Percentiles rank a stretch among this genome's conserved stretches.
Conservation (phyloP, 495 filamentous ascomycete genomes). For the Neurospora intermedia region DNA sequence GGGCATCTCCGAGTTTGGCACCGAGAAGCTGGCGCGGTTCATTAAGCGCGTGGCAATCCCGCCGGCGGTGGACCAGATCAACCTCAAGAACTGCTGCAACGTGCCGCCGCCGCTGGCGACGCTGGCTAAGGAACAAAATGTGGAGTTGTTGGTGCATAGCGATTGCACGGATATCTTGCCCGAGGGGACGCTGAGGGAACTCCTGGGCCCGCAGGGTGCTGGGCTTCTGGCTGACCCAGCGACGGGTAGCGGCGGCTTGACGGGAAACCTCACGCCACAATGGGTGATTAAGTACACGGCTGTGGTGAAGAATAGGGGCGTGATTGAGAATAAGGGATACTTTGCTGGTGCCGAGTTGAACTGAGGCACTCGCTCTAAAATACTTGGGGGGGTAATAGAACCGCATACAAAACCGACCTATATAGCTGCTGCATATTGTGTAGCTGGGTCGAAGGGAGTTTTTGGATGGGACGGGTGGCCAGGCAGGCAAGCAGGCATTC, state of each 20-base stretch:
- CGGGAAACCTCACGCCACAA: constrained; percentile 68
- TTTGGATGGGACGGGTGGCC: background rate
- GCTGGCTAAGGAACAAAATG: constrained; percentile 71
- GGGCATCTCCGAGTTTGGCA: constrained; percentile 85
- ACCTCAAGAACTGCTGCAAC: constrained; percentile 90
- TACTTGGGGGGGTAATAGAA: background rate
- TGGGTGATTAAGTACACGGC: constrained; percentile 99
- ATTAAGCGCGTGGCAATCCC: constrained; percentile 50
- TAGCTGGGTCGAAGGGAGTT: background rate
- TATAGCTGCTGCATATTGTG: background rate
- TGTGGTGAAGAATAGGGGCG: constrained; percentile 89
- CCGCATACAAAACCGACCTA: background rate
- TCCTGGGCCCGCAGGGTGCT: constrained; percentile 62
- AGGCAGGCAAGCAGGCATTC: background rate
- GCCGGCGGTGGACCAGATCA: constrained; percentile 91
- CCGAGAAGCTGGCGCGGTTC: constrained; percentile 56
- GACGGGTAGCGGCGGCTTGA: constrained; percentile 38
- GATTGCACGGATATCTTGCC: constrained; percentile 89
- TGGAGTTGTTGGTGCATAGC: constrained; percentile 87
- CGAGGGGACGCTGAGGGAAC: constrained; percentile 67
- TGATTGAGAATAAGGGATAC: constrained; percentile 97
- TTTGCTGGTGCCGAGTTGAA: constrained; percentile 70
- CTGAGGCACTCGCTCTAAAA: background rate
- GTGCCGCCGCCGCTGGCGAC: constrained; percentile 81
- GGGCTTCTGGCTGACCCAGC: constrained; percentile 50